Base-by-base conservation (phyloP, 2,329 filamentous ascomycete genomes). In the Nannizzia gypsea region DNA sequence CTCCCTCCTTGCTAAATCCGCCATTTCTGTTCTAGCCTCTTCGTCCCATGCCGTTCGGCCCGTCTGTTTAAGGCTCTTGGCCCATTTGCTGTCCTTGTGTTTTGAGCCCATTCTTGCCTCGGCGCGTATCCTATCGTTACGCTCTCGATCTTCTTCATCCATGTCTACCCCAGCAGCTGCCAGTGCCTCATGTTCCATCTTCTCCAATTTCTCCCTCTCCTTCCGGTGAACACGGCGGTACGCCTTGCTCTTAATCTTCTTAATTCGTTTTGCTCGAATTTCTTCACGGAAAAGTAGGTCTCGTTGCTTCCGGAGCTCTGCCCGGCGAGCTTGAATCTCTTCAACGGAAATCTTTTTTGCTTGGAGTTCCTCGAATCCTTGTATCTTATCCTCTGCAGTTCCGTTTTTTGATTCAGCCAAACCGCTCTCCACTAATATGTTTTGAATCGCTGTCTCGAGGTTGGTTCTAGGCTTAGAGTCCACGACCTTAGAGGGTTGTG, bases 231-330 rank as follows among this genome's bases (percentile, higher is more conserved):
- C 87, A 50, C 91, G 86, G 59, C 92, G 88, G 71, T 95, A 99
- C 0, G 90, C 83, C 73, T 96, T 99, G 71, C 89, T 95, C 80
- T 99, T 99, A 77, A 99, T 99, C 78, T 97, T 97, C 77, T 96
- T 96, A 75, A 99, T 90, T 24, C 93, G 86, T 75, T 91, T 95
- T 6, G 90, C 83, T 60, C 90, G 87, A 48, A 90, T 86, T 68
- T 95, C 87, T 74, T 97, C 92, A 9, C 91, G 83, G 67, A 95
- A 96, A 64, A 92, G 81, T 6, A 96, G 76, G 67, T 97, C 92
- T 65, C 93, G 82, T 64, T 89, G 85, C 71, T 85, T 85, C 11
- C 93, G 85, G 60, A 92, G 81, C 68, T 91, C 84, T 55, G 86
- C 84, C 60, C 86, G 81, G 24, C 89, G 80, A 55, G 86, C 86